Conservation (phyloP, 2,329 filamentous ascomycete genomes). For the Fusarium temperatum region DNA sequence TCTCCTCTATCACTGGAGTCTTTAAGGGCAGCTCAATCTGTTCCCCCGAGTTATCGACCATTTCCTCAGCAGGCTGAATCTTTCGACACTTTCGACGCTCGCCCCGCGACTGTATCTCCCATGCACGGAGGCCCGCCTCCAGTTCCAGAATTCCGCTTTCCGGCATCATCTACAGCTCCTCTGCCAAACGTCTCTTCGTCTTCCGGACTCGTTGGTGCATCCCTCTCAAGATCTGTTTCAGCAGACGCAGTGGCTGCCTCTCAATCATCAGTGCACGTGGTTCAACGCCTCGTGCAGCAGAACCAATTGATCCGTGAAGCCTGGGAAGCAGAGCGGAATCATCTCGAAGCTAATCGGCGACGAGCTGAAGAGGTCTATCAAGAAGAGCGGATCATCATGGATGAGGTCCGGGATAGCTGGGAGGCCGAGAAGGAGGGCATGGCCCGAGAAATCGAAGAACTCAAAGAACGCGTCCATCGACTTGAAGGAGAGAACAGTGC, state of each 20-base stretch:
- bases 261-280: slow-evolving; percentile 47
- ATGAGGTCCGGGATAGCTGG: slow-evolving; percentile 60
- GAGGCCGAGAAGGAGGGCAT: slow-evolving; percentile 54
- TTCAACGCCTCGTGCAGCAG: slow-evolving; percentile 54
- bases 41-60: slow-evolving; percentile 19
- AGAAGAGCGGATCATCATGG: slow-evolving; percentile 63
- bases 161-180: slow-evolving; percentile 35
- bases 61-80: slow-evolving; percentile 30
- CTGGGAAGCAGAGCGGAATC: slow-evolving; percentile 63
- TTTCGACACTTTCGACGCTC: slow-evolving; percentile 14
- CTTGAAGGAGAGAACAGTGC: slow-evolving; percentile 51
- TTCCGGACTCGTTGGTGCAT: slow-evolving; percentile 33
- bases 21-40: slow-evolving; percentile 35
- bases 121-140: slow-evolving; percentile 23
- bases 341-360: slow-evolving; percentile 62
- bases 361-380: slow-evolving; percentile 65
- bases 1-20: slow-evolving; percentile 40
- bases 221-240: slow-evolving; percentile 43
- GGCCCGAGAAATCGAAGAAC: slow-evolving; percentile 52
- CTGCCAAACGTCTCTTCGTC: slow-evolving; percentile 32
- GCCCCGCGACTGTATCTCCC: slow-evolving; percentile 31
- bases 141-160: slow-evolving; percentile 21
- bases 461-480: slow-evolving; percentile 51
- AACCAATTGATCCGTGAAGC: slow-evolving; percentile 56
- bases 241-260: slow-evolving; percentile 45